A percentile compares a stretch with the other conserved stretches of the same genome.
Evolutionary conservation across 495 filamentous ascomycete species (phyloP).

Genomic region (Bombardia bombarda): DNA sequence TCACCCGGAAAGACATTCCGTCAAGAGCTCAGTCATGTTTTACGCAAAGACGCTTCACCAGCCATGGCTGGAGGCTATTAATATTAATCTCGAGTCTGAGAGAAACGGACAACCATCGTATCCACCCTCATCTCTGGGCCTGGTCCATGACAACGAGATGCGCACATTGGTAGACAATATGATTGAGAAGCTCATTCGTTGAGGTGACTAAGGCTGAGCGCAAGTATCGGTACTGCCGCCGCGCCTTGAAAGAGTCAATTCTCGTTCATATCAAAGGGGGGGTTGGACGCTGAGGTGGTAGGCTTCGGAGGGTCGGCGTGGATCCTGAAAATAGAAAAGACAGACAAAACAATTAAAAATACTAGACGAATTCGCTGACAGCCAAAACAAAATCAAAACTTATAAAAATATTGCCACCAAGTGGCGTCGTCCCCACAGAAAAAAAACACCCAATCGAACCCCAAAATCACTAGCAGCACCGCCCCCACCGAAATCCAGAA

Average conservation of each 20-base stretch:
- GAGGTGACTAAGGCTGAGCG: neutral
- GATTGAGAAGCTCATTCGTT: constrained; percentile 1
- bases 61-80: neutral
- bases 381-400: too few relatives aligned
- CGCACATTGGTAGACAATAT: neutral
- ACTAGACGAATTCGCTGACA: too few relatives aligned
- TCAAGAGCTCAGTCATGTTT: constrained; percentile 3
- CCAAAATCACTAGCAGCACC: too few relatives aligned
- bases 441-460: too few relatives aligned
- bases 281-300: neutral
- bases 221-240: neutral
- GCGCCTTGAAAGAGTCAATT: neutral
- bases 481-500: too few relatives aligned
- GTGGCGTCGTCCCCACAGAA: too few relatives aligned
- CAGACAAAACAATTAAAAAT: too few relatives aligned
- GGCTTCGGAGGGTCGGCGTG: neutral
- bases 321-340: too few relatives aligned
- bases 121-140: constrained; percentile 1
- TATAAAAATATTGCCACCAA: too few relatives aligned
- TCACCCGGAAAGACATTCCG: constrained; percentile 2
- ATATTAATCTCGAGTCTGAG: neutral
- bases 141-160: neutral
- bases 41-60: neutral
- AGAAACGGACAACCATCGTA: neutral
- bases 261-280: neutral